Conservation (phyloP, 1,139 yeast species). For the Taphrina confusa region DNA sequence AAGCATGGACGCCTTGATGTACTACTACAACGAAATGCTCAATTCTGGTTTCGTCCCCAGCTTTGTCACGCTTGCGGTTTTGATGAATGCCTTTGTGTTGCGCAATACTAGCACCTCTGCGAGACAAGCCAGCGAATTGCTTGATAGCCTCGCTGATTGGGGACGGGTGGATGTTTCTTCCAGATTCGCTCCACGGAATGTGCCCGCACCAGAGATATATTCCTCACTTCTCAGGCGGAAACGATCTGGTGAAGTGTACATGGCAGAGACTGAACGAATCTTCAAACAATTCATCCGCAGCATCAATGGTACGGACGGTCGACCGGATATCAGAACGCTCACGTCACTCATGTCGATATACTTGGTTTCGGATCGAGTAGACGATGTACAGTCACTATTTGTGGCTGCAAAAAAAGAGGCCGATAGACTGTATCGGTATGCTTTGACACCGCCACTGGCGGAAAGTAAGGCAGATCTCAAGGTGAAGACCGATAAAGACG, state of each 20-base stretch:
- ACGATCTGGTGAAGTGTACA: background rate
- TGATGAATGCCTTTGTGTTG: conserved; percentile 25
- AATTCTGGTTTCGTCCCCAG: conserved; percentile 12
- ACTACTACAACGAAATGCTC: conserved; percentile 28
- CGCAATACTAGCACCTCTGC: background rate
- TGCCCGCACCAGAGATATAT: conserved; percentile 22
- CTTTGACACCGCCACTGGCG: background rate
- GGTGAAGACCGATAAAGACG: no score
- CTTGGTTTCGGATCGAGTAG: conserved; percentile 1
- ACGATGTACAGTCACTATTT: conserved; percentile 24
- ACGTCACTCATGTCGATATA: conserved; percentile 16
- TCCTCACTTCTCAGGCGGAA: conserved; percentile 3
- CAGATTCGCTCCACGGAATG: conserved; percentile 15
- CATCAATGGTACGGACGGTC: conserved; percentile 12
- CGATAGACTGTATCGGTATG: conserved; percentile 23
- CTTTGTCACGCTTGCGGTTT: conserved; percentile 19
- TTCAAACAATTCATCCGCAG: conserved; percentile 18
- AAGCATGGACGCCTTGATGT: background rate
- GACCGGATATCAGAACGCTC: conserved; percentile 21
- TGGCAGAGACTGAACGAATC: conserved; percentile 12
- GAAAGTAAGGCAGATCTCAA: no score
- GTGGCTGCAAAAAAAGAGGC: conserved; percentile 23
- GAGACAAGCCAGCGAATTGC: conserved; percentile 9
- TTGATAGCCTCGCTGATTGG: conserved; percentile 9
- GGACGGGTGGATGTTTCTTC: conserved; percentile 16